Percentiles rank a stretch among this genome's conserved stretches.
These are phyloP conservation scores for Allium cepa DNA, from an alignment of 106 monocot species.

Conservation along the genomic window DNA sequence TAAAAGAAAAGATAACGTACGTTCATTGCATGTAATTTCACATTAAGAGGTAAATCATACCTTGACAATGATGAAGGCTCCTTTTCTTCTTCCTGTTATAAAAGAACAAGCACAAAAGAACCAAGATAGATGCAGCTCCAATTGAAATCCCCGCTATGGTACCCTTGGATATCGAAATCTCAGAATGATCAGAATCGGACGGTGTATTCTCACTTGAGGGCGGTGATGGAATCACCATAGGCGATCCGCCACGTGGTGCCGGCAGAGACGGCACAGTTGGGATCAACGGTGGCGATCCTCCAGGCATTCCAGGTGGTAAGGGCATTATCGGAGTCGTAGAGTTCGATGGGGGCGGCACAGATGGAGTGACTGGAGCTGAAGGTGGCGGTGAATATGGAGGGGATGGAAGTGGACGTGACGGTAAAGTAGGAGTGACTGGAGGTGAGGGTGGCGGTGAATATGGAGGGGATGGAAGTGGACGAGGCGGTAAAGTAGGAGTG, in stretches of 20 bases:
- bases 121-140: background rate
- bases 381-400: background rate
- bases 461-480: no score
- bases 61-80: background rate
- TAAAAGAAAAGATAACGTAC: no score
- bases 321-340: background rate
- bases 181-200: background rate
- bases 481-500: no score
- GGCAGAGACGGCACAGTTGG: background rate
- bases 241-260: background rate
- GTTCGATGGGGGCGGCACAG: background rate
- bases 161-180: background rate
- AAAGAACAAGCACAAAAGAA: background rate
- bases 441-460: no score
- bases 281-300: background rate
- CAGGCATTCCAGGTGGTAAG: background rate
- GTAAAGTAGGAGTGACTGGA: no score
- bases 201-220: background rate
- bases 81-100: constrained; percentile 3
- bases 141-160: background rate
- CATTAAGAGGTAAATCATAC: background rate
- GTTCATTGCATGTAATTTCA: background rate
- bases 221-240: background rate
- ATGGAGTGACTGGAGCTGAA: background rate
- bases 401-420: no score